phyloP scores from a whole-genome alignment of 2,329 filamentous ascomycete genomes.

The Fusarium marasasianum region DNA sequence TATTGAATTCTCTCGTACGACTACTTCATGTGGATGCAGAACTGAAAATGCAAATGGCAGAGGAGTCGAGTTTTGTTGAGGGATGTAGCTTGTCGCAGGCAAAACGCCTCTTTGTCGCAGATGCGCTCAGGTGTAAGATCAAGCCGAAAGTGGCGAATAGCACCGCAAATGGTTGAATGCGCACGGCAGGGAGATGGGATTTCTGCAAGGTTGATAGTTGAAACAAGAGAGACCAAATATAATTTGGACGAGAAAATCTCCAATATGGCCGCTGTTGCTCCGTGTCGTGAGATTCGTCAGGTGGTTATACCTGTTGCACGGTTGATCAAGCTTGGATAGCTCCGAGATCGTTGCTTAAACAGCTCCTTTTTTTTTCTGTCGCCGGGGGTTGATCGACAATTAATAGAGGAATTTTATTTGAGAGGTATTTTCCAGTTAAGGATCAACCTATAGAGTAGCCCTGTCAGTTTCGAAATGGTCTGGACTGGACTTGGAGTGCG shows the following conservation, averaged over 20 bases:
- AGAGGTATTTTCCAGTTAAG: constrained; percentile 19
- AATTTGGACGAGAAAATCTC: constrained; percentile 32
- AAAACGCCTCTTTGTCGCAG: constrained; percentile 45
- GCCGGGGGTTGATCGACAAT: constrained; percentile 6
- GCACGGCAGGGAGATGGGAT: background rate
- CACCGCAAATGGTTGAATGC: constrained; percentile 17
- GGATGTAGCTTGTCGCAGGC: constrained; percentile 34
- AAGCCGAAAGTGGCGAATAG: constrained; percentile 23
- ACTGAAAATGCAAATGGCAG: constrained; percentile 1
- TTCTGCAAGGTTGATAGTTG: constrained; percentile 2
- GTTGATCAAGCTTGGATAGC: constrained; percentile 39
- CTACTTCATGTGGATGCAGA: constrained; percentile 39
- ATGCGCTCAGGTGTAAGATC: constrained; percentile 35
- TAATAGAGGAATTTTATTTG: background rate
- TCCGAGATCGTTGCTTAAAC: constrained; percentile 33
- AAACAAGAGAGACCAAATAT: background rate
- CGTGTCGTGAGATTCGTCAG: constrained; percentile 42
- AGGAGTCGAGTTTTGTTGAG: constrained; percentile 32
- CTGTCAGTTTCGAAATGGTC: constrained; percentile 23
- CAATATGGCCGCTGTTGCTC: constrained; percentile 26
- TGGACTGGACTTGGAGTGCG: constrained; percentile 10
- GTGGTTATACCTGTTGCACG: constrained; percentile 30
- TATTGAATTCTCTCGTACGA: constrained; percentile 36
- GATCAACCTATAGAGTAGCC: constrained; percentile 22
- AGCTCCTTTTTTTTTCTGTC: constrained; percentile 7